Evolutionary conservation across 805 yeast species (phyloP), one percentile per base, ranked within the genome.

Genomic region (Suhomyces vadensis): DNA sequence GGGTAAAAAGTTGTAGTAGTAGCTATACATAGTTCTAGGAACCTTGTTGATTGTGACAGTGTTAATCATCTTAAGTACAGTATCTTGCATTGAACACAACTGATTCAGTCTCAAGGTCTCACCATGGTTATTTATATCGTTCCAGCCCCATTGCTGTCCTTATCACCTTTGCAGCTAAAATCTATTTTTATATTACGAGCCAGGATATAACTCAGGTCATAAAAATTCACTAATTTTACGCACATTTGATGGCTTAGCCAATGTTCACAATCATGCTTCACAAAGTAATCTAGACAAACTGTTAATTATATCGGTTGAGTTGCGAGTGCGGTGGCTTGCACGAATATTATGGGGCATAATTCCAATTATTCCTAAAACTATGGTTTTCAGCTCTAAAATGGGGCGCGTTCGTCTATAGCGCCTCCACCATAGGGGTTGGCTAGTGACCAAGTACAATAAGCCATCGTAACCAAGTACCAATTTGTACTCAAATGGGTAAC

Each of bases 1-100:
- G 1, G 69, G 68, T 6, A 60, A 49, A 38, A 48, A 55, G 46
- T 61, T 61, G 47, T 51, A 52, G 51, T 62, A 65, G 27, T 43
- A 38, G 14, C 48, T 42, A 52, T 60, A 58, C 19, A 51, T 33
- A 26, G 47, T 41, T 22, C 26, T 36, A 64, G 67, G 7, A 39
- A 48, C 11, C 63, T 54, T 43, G 49, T 56, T 9, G 64, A 66
- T 4, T 63, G 58, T 9, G 64, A 66, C 3, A 62, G 58, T 37
- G 20, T 16, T 37, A n/a, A 20, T 33, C 14, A 23, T 11, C 13
- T 19, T 33, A 20, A 20, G 33, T n/a, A n/a, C n/a, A n/a, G n/a
- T n/a, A n/a, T n/a, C n/a, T n/a, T n/a, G n/a, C n/a, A n/a, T n/a
- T n/a, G n/a, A n/a, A n/a, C n/a, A n/a, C n/a, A n/a, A n/a, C n/a